Evolutionary conservation across 129 eudicot genomes (phyloP), one percentile per base, ranked within the genome.

Genomic region (Calendula officinalis): DNA sequence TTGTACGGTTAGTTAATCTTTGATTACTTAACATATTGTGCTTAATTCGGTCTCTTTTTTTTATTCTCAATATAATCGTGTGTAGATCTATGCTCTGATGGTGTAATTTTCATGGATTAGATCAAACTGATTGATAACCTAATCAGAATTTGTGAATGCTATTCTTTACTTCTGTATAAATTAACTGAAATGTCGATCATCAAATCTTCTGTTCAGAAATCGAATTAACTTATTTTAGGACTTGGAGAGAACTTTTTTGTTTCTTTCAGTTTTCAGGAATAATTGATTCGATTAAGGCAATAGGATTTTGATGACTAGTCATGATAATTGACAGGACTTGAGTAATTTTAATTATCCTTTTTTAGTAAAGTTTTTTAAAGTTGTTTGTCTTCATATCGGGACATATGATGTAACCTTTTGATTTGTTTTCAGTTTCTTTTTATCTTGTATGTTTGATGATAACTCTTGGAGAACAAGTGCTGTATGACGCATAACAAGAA

Each of bases 41-140:
- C 17, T 30, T 55, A 22, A 61, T 66, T 75, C 44, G 32, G 33
- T 52, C 11, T 59, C 14, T 44, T 60, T 0, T 7, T 64, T 68
- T 61, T 45, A 22, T 64, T 73, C 58, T 65, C 70, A 43, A 36
- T 77, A 68, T 53, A 17, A 17, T 13, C 36, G 40, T 44, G 62
- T 43, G 50, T 86, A 80, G 94, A 86, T 86, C 94, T 80, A 42
- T 61, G 57, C 40, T 59, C 34, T 27, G 60, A 72, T 69, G 77
- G 59, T 69, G 44, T 69, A 64, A 47, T 71, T 74, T 58, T 22
- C 16, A 44, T 56, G 32, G 32, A 63, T 41, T 65, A 56, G 77
- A 61, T 76, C 79, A 51, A 40, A 53, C 70, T 64, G 58, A 57
- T 72, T 68, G 8, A 39, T 69, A 62, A 63, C 68, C 69, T 78